Percentiles rank a stretch among this genome's conserved stretches.
phyloP scores from a whole-genome alignment of 768 basidiomycete species.

The Cyclocybe cylindracea region DNA sequence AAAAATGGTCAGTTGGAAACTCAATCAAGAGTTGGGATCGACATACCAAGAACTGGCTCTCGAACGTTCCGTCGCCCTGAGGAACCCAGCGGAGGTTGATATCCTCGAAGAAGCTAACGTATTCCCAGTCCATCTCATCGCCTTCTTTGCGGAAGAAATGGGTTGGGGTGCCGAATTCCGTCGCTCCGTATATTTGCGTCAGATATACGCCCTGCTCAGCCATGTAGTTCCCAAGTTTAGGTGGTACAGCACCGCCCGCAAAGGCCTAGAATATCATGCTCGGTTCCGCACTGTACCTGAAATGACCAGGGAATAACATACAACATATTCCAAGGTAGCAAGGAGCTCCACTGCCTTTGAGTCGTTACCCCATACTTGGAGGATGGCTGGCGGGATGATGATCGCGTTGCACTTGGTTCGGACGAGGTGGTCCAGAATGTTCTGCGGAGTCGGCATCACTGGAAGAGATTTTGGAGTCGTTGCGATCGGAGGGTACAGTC shows the following conservation, averaged over 20 bases:
- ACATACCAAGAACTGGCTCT: constrained; percentile 38
- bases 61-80: constrained; percentile 37
- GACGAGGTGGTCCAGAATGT: constrained; percentile 30
- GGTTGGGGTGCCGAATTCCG: constrained; percentile 29
- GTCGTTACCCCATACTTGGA: constrained; percentile 32
- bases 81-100: constrained; percentile 31
- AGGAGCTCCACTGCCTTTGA: constrained; percentile 23
- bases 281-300: neutral
- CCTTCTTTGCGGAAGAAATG: constrained; percentile 3
- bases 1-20: neutral
- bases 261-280: constrained; percentile 19
- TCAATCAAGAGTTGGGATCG: neutral
- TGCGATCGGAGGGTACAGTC: constrained; percentile 28
- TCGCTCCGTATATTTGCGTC: constrained; percentile 22
- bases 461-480: constrained; percentile 22
- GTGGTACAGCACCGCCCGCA: constrained; percentile 31
- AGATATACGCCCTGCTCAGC: constrained; percentile 29
- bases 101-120: constrained; percentile 26
- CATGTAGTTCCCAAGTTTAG: constrained; percentile 30
- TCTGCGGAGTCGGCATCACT: constrained; percentile 22
- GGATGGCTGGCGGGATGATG: constrained; percentile 34
- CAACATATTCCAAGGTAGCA: constrained; percentile 25
- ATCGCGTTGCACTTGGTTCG: constrained; percentile 26
- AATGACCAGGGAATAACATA: constrained; percentile 14
- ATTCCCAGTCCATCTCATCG: constrained; percentile 33